A percentile compares a stretch with the other conserved stretches of the same genome.
Evolutionary conservation across 805 yeast genomes (phyloP).

Genomic region (Kodamaea restingae): DNA sequence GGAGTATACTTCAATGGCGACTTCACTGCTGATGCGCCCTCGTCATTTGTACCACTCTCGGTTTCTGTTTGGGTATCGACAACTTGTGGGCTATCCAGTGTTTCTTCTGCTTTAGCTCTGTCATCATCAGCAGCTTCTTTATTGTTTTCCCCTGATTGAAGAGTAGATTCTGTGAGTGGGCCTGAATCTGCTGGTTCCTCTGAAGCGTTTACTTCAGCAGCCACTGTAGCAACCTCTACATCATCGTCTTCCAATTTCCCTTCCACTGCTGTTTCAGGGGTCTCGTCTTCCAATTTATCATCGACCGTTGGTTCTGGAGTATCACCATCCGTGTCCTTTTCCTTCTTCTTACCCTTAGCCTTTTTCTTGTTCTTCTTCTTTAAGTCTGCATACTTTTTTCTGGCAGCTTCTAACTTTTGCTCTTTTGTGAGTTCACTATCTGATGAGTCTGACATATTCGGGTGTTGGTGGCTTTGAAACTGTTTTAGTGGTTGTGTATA

Average conservation of each 20-base stretch:
- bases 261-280: not conserved
- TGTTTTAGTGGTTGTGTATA: not conserved
- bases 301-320: slow-evolving; percentile 9
- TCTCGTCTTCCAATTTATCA: slow-evolving; percentile 7
- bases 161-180: no score
- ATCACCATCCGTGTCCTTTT: slow-evolving; percentile 20
- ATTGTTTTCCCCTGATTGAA: no score
- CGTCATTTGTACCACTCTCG: slow-evolving; percentile 9
- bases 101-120: no score
- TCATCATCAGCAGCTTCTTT: no score
- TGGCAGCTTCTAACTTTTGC: slow-evolving; percentile 69
- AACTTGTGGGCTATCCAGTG: no score
- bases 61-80: no score
- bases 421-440: slow-evolving; percentile 39
- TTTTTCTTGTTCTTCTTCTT: slow-evolving; percentile 54
- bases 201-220: no score
- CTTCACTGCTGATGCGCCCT: no score
- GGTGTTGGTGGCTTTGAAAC: not conserved
- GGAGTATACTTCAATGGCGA: slow-evolving; percentile 5
- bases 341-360: slow-evolving; percentile 47
- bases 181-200: no score
- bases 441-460: slow-evolving; percentile 9
- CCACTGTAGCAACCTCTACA: no score
- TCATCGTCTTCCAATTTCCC: no score
- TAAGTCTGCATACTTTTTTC: slow-evolving; percentile 68